A percentile compares a stretch with the other conserved stretches of the same genome.
Conservation (phyloP, 176 grass and related monocot species). For the Carex parvula region DNA sequence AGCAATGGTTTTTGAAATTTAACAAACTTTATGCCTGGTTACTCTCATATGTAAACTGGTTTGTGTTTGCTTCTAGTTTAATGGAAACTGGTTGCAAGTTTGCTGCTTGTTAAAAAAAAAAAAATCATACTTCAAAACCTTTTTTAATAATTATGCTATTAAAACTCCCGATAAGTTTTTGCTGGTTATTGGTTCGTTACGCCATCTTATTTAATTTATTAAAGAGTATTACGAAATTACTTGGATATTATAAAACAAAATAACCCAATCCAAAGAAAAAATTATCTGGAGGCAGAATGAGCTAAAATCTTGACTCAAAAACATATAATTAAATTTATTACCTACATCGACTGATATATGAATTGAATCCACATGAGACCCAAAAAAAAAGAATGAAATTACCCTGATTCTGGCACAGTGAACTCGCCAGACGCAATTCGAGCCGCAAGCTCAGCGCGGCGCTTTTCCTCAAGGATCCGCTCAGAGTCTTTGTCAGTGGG, state of each 20-base stretch:
- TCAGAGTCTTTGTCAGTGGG: constrained; percentile 28
- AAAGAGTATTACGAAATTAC: neutral
- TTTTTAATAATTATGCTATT: neutral
- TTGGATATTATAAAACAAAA: neutral
- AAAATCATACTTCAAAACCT: neutral
- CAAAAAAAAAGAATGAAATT: neutral
- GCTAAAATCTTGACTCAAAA: neutral
- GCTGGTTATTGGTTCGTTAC: neutral
- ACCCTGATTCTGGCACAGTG: constrained; percentile 65
- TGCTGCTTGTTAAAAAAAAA: neutral
- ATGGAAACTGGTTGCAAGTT: neutral
- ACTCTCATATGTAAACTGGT: neutral
- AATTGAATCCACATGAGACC: neutral
- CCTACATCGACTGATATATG: no score
- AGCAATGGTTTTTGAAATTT: no score
- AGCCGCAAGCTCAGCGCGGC: constrained; percentile 59
- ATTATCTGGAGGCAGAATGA: neutral
- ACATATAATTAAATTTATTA: neutral
- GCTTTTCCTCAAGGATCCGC: constrained; percentile 45
- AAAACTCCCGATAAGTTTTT: neutral
- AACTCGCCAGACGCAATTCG: constrained; percentile 94
- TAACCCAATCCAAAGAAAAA: neutral
- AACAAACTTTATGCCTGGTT: neutral
- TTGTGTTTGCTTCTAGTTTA: neutral
- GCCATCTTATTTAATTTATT: neutral